Conservation (phyloP, 768 basidiomycete genomes). For the Nidularia sp. region DNA sequence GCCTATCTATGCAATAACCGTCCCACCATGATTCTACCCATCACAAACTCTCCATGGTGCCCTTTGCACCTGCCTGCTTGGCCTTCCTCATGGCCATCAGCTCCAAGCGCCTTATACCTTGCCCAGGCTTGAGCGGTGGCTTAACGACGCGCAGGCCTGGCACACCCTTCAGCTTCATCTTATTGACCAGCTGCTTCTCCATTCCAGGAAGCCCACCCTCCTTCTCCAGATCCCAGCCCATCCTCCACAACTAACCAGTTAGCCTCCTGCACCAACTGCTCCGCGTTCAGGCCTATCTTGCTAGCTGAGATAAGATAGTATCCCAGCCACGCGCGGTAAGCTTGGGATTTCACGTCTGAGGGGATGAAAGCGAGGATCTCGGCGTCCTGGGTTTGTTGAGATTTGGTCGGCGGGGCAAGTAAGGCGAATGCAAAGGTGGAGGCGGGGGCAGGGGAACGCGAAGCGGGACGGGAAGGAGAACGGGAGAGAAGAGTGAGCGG, state of each 20-base stretch:
- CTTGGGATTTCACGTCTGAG: constrained; percentile 38
- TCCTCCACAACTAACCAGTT: constrained; percentile 28
- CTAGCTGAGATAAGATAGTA: constrained; percentile 45
- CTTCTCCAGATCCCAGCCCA: constrained; percentile 28
- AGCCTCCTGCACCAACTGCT: constrained; percentile 34
- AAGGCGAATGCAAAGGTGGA: constrained; percentile 9
- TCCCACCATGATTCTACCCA: no score
- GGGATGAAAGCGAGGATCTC: constrained; percentile 23
- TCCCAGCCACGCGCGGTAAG: constrained; percentile 53
- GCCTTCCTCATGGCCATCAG: not conserved
- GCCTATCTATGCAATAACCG: no score
- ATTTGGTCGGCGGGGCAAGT: constrained; percentile 8
- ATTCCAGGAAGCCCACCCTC: constrained; percentile 26
- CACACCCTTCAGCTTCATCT: constrained; percentile 26
- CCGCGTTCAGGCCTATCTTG: constrained; percentile 30
- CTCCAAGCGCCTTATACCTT: not conserved
- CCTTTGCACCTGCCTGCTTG: no score
- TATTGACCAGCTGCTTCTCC: constrained; percentile 39
- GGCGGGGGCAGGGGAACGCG: constrained; percentile 5
- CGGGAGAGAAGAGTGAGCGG: constrained; percentile 38
- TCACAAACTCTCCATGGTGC: no score
- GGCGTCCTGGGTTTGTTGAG: constrained; percentile 11
- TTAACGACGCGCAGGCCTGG: not conserved
- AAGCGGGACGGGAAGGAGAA: constrained; percentile 11
- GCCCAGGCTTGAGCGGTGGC: not conserved